Evolutionary conservation across 2,329 filamentous ascomycete genomes (phyloP).

Genomic region (Monosporascus sp.): DNA sequence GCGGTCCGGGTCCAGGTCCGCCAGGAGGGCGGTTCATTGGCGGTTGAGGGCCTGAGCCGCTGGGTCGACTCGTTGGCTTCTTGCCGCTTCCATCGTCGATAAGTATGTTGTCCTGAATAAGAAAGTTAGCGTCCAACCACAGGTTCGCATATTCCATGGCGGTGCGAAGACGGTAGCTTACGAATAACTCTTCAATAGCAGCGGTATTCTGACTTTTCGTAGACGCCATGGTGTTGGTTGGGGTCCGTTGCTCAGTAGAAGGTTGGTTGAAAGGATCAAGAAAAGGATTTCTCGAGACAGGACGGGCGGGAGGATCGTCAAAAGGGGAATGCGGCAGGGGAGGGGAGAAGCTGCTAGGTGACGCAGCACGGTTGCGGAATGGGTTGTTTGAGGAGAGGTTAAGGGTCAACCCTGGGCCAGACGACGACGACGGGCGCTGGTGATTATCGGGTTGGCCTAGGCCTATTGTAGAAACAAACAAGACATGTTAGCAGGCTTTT

Average conservation of each 20-base stretch:
- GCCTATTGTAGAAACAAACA: conserved; percentile 17
- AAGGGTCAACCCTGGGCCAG: conserved; percentile 49
- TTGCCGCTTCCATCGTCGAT: conserved; percentile 50
- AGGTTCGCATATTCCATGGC: not conserved
- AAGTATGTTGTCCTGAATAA: conserved; percentile 58
- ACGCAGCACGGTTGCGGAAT: conserved; percentile 67
- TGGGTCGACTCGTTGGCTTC: conserved; percentile 27
- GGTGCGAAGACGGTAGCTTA: conserved; percentile 44
- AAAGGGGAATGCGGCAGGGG: conserved; percentile 49
- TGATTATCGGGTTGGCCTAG: conserved; percentile 33
- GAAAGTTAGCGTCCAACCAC: conserved; percentile 25
- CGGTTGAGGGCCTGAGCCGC: conserved; percentile 17
- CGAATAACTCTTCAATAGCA: conserved; percentile 68
- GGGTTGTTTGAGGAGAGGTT: conserved; percentile 80
- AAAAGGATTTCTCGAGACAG: conserved; percentile 71
- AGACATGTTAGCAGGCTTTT: conserved; percentile 20
- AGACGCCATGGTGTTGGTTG: conserved; percentile 46
- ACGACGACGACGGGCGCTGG: conserved; percentile 12
- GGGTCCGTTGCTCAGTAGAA: conserved; percentile 28
- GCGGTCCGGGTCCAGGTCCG: conserved; percentile 32
- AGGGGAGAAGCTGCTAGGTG: conserved; percentile 42
- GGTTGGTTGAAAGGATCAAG: conserved; percentile 47
- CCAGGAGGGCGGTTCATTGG: conserved; percentile 35
- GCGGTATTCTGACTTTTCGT: conserved; percentile 42
- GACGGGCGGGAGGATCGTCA: conserved; percentile 54